Percentiles rank a stretch among this genome's conserved stretches.
Conservation (phyloP, 148 eudicot genomes). For the Amaranthus palmeri region DNA sequence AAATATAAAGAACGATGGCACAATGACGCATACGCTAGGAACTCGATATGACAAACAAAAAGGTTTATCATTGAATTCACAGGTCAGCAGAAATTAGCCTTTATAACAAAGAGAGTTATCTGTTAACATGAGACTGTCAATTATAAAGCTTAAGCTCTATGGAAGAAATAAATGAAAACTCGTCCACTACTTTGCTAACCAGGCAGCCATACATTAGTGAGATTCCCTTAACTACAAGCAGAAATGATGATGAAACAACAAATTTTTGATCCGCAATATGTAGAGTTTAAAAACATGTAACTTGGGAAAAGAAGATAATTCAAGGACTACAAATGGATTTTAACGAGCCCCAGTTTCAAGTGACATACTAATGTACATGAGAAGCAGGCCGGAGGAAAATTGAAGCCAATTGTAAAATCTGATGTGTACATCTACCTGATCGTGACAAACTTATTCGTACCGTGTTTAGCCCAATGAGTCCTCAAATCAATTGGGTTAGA, state of each 20-base stretch:
- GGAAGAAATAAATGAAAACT: slow-evolving; percentile 38
- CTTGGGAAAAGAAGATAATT: slow-evolving; percentile 23
- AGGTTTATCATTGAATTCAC: too few relatives aligned
- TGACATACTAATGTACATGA: slow-evolving; percentile 45
- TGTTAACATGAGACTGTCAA: slow-evolving; percentile 30
- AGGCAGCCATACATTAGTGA: slow-evolving; percentile 41
- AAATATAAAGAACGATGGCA: too few relatives aligned
- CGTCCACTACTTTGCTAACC: slow-evolving; percentile 34
- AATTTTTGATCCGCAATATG: slow-evolving; percentile 26
- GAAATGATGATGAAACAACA: slow-evolving; percentile 32
- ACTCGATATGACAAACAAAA: too few relatives aligned
- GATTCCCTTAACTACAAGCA: slow-evolving; percentile 34
- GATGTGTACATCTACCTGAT: slow-evolving; percentile 41
- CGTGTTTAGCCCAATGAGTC: slow-evolving; percentile 53
- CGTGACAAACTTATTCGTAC: slow-evolving; percentile 51
- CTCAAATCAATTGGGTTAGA: slow-evolving; percentile 44
- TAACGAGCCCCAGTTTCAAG: slow-evolving; percentile 32
- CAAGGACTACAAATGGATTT: slow-evolving; percentile 32
- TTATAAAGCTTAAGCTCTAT: slow-evolving; percentile 36
- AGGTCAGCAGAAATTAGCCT: slow-evolving; percentile 15
- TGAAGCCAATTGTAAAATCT: slow-evolving; percentile 31
- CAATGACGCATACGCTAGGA: too few relatives aligned
- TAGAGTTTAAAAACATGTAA: slow-evolving; percentile 29
- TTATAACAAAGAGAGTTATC: slow-evolving; percentile 22
- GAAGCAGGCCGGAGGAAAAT: slow-evolving; percentile 36